Base-by-base conservation (phyloP, 495 filamentous ascomycete species). In the Neurospora sp. region DNA sequence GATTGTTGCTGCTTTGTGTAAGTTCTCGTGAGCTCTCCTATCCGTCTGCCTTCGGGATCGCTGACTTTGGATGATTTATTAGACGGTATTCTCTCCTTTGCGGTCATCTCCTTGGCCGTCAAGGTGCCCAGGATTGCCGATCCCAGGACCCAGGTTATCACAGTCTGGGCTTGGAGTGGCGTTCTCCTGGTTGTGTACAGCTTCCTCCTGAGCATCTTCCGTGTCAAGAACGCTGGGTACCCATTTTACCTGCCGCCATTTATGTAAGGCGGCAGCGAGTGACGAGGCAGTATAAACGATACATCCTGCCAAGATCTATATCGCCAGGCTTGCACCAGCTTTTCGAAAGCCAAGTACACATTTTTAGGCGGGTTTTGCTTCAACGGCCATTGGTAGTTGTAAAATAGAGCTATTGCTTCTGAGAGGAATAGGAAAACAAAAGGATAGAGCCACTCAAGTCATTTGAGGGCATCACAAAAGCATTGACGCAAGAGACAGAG, bases 31-130 rank as follows among this genome's bases (percentile, higher is more conserved):
- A 27, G 39, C 31, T 72, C 3, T 72, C 23, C 42, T 40, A 18
- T 40, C 16, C 38, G 14, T 70, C 37, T 48, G 71, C n/a, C 69
- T 66, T 66, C 27, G 27, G 7, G 5, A 18, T 66, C 14, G 54
- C 54, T 66, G 14, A 66, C 54, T 35, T 18, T 4, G 2, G 11
- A 18, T 18, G 27, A 35, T 18, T 8, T 1, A 16, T 9, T 73
- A 99, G 96, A 98, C 81, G 96, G 94, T 70, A 81, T 95, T n/a
- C 89, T 99, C 31, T 91, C 95, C 23, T 97, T 98, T 78, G 91
- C 93, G 7, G 92, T 92, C 7, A 98, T 98, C 77, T 90, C 91
- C 35, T 85, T 99, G 37, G 94, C 92, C 5, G 83, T 98, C 77
- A 98, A 96, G 80, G 94, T 95, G 8, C 96, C 96, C 20, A 90